A percentile compares a stretch with the other conserved stretches of the same genome.
phyloP scores from a whole-genome alignment of 768 basidiomycete genomes.

The Hericium coralloides region DNA sequence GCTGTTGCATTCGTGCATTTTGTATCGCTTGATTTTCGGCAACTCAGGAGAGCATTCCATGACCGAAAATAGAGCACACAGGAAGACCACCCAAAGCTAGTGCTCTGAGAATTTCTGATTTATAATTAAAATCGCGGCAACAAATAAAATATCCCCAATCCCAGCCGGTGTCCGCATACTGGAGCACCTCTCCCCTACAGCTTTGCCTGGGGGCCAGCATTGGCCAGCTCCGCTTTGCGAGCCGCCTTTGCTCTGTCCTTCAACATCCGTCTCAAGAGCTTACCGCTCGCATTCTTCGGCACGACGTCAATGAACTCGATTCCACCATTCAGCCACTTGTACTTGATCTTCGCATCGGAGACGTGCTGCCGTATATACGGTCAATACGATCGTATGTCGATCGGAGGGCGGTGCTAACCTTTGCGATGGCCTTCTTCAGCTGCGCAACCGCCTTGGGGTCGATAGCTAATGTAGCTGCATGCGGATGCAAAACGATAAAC shows the following conservation, averaged over 20 bases:
- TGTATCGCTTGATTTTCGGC: too few relatives aligned
- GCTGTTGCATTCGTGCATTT: too few relatives aligned
- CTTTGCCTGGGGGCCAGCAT: background rate
- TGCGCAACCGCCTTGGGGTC: background rate
- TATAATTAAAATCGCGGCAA: background rate
- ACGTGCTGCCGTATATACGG: constrained; percentile 15
- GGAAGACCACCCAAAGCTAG: too few relatives aligned
- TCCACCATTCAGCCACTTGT: constrained; percentile 30
- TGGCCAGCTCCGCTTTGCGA: background rate
- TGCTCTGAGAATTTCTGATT: too few relatives aligned
- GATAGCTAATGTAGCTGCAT: constrained; percentile 2
- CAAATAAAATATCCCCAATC: background rate
- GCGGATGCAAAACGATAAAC: constrained; percentile 43
- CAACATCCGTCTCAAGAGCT: constrained; percentile 20
- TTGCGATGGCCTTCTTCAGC: constrained; percentile 7
- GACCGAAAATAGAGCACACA: too few relatives aligned
- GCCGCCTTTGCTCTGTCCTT: constrained; percentile 16
- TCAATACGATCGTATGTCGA: too few relatives aligned
- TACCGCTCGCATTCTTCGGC: constrained; percentile 25
- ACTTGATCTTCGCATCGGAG: constrained; percentile 22
- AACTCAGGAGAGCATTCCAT: too few relatives aligned
- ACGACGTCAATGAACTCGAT: constrained; percentile 28
- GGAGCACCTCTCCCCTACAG: background rate
- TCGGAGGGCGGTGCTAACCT: background rate
- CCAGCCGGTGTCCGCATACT: background rate